Conservation (phyloP, 306 rosid species). For the Vigna reflexopilosa region DNA sequence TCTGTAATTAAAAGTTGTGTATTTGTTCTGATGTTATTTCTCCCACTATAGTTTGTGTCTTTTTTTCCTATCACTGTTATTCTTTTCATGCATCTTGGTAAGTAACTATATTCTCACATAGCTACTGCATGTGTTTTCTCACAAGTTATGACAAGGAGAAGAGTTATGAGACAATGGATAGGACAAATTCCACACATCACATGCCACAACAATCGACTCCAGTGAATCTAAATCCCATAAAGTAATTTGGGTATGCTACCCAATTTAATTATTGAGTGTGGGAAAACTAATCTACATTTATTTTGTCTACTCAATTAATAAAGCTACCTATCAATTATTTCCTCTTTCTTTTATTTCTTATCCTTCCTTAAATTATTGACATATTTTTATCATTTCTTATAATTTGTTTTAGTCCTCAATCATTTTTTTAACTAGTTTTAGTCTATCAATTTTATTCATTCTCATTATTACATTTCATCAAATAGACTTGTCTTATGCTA, state of each 20-base stretch:
- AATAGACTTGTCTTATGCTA: too few relatives aligned
- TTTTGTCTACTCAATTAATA: constrained; percentile 5
- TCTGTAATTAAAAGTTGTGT: neutral
- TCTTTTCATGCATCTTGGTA: constrained; percentile 7
- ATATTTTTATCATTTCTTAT: neutral
- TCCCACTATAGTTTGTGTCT: constrained; percentile 34
- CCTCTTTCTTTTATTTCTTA: neutral
- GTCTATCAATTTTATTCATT: too few relatives aligned
- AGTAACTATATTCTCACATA: neutral
- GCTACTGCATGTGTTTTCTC: constrained; percentile 1
- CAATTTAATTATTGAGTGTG: neutral
- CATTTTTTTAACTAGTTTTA: too few relatives aligned
- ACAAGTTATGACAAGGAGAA: neutral
- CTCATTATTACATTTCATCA: too few relatives aligned
- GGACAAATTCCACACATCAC: constrained; percentile 31
- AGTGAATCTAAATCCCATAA: neutral
- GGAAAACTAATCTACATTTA: neutral
- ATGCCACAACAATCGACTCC: neutral
- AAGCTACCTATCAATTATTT: neutral
- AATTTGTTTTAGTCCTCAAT: too few relatives aligned
- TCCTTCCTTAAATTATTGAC: neutral
- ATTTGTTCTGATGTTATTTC: constrained; percentile 10
- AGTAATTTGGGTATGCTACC: too few relatives aligned
- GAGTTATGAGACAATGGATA: neutral
- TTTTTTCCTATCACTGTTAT: constrained; percentile 2